Conservation (phyloP, 2,329 filamentous ascomycete species). For the Fusarium domesticum region DNA sequence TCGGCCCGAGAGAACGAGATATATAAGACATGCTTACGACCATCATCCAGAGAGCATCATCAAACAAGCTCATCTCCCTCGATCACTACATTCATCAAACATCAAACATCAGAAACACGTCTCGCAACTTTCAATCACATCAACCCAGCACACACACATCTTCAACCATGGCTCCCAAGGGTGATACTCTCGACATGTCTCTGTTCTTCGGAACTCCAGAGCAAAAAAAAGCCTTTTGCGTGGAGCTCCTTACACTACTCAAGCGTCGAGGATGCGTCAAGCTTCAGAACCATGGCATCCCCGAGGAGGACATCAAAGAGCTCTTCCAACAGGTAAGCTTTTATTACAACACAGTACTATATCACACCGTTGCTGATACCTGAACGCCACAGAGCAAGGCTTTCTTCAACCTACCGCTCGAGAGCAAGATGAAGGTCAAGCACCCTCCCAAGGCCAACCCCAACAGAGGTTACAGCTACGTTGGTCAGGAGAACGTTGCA, state of each 20-base stretch:
- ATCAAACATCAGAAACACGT: background rate
- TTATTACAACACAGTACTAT: background rate
- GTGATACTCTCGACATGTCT: slow-evolving; percentile 29
- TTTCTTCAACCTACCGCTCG: slow-evolving; percentile 34
- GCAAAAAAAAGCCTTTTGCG: slow-evolving; percentile 26
- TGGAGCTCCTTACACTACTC: slow-evolving; percentile 20
- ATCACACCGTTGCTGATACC: too few species aligned
- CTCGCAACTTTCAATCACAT: background rate
- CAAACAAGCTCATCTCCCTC: too few species aligned
- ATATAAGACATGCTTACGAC: background rate
- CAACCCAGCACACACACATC: background rate
- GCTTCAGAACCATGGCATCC: slow-evolving; percentile 27
- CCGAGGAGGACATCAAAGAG: slow-evolving; percentile 19
- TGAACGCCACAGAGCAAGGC: slow-evolving; percentile 27
- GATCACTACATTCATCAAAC: too few species aligned
- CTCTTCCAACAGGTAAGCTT: slow-evolving; percentile 18
- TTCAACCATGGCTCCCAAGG: slow-evolving; percentile 14
- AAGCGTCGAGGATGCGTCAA: slow-evolving; percentile 27
- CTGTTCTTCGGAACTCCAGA: slow-evolving; percentile 28
- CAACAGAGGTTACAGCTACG: slow-evolving; percentile 37
- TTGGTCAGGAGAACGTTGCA: slow-evolving; percentile 36
- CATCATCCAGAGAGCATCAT: background rate
- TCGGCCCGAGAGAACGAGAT: background rate
- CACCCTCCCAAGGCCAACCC: slow-evolving; percentile 34
- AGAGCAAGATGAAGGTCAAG: slow-evolving; percentile 32